Conservation (phyloP, 129 eudicot species). For the Artemisia annua region DNA sequence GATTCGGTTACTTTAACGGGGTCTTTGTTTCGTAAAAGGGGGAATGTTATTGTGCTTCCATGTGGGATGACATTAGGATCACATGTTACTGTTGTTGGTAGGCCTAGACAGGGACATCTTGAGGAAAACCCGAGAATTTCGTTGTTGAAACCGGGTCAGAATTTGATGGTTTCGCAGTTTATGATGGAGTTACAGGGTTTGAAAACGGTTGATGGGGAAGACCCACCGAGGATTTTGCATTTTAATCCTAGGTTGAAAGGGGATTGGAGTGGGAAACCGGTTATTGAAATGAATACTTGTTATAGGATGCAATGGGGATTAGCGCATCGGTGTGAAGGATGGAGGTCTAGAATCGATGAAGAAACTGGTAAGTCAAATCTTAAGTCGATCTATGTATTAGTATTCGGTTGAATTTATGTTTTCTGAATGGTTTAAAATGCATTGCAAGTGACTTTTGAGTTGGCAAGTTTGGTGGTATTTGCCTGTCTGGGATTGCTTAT, state of each 20-base stretch:
- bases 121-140: slow-evolving; percentile 65
- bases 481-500: too few species aligned
- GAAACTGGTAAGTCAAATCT: slow-evolving; percentile 63
- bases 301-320: slow-evolving; percentile 82
- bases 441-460: neutral
- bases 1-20: slow-evolving; percentile 57
- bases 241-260: slow-evolving; percentile 85
- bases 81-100: slow-evolving; percentile 61
- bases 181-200: slow-evolving; percentile 83
- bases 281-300: slow-evolving; percentile 80
- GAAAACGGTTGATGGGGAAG: slow-evolving; percentile 75
- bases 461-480: too few species aligned
- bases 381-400: neutral
- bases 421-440: neutral
- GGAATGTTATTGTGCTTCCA: slow-evolving; percentile 60
- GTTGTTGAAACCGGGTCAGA: slow-evolving; percentile 57
- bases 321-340: slow-evolving; percentile 69
- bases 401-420: slow-evolving; percentile 1
- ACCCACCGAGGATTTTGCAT: slow-evolving; percentile 79
- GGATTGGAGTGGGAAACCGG: slow-evolving; percentile 84
- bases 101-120: slow-evolving; percentile 46
- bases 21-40: slow-evolving; percentile 32
- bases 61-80: slow-evolving; percentile 87
- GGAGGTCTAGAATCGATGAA: slow-evolving; percentile 67
- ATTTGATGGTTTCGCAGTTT: slow-evolving; percentile 69